Base-by-base conservation (phyloP, 1,139 yeast genomes). In the Trichomonascaceae sp. region DNA sequence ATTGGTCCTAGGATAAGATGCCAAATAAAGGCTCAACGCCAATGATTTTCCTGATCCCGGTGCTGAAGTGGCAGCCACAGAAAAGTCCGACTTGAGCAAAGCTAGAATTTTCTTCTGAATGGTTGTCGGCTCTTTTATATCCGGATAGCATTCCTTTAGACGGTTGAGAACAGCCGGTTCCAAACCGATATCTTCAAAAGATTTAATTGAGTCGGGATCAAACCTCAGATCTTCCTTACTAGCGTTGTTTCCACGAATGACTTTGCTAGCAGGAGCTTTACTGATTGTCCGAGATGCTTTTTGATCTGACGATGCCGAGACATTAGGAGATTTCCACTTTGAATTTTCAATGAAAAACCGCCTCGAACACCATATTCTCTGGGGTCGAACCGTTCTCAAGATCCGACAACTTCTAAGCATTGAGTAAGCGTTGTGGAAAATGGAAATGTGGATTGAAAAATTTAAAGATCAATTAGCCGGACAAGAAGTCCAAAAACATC, bases 101-200 rank as follows among this genome's bases (percentile, higher is more conserved):
- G 71, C 59, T 13, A 70, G 63, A 59, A 69, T 61, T 49, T 63
- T 64, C 44, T 61, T 65, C 55, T 70, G 73, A 2, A 64, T 57
- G 3, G 57, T 58, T n/a, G 64, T 61, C 3, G 72, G 73, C 9
- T 45, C 41, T 5, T 18, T 48, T 6, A 62, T 9, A 18, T 52
- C 52, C 3, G 61, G 61, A 12, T 55, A 51, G 3, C 54, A 55
- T 10, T 50, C 38, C 15, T 47, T 45, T 12, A 62, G 41, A 3
- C 55, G 49, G 9, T 45, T 39, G 5, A 59, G 36, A 24, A 62
- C 45, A 3, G 54, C 47, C 0, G 53, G 47, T 22, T 52, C 55
- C 20, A 65, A 36, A 18, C 58, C 55, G 19, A 64, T 51, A 22
- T 61, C 66, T 13, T 58, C 55, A 55, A 65, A 63, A 1, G 57